Conservation (phyloP, 345 rosid species). For the Citrus reticulata region DNA sequence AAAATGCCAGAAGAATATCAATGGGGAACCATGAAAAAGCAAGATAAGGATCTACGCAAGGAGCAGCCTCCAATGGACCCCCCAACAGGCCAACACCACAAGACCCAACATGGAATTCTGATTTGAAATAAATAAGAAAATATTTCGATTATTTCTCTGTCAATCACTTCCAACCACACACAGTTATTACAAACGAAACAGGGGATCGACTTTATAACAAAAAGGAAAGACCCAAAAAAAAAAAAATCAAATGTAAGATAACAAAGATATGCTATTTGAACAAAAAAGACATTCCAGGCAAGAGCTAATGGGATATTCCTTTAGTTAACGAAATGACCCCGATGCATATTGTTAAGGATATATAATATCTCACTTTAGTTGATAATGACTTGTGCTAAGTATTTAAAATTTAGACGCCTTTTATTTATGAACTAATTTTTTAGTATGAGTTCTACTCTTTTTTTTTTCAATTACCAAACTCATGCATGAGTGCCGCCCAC, state of each 20-base stretch:
- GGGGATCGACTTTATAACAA: constrained; percentile 8
- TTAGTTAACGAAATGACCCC: no score
- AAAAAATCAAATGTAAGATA: background rate
- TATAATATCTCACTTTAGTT: no score
- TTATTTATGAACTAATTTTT: no score
- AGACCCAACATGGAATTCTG: constrained; percentile 15
- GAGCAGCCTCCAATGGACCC: constrained; percentile 14
- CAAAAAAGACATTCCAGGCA: constrained; percentile 5
- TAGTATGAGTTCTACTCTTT: no score
- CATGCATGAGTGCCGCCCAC: no score
- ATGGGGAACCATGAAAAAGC: background rate
- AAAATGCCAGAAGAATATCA: constrained; percentile 9
- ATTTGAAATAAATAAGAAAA: background rate
- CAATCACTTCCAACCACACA: background rate
- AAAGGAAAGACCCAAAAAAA: background rate
- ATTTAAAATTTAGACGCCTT: no score
- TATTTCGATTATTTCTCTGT: background rate
- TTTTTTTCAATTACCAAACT: fast-evolving
- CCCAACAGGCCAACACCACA: background rate
- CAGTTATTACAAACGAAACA: background rate
- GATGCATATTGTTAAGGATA: no score
- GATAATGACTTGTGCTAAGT: no score
- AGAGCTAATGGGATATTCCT: background rate
- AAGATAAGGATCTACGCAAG: constrained; percentile 15
- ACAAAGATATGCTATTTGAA: background rate